phyloP scores from a whole-genome alignment of 2,329 filamentous ascomycete species.

The Fonsecaea nubica region DNA sequence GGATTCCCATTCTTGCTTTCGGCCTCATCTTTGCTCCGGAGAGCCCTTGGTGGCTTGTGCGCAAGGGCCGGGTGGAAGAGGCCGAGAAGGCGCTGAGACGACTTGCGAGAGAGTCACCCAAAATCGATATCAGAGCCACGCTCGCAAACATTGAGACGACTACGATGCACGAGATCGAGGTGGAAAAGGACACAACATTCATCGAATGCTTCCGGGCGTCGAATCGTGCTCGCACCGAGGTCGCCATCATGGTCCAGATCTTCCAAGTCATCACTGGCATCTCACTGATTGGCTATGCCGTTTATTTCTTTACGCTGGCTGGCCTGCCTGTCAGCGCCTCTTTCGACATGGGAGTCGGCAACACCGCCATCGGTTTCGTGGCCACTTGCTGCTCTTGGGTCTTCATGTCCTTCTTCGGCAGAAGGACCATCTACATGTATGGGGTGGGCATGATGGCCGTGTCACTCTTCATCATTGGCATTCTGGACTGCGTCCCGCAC shows the following conservation, averaged over 20 bases:
- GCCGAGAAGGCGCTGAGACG: constrained; percentile 50
- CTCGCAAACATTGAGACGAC: constrained; percentile 50
- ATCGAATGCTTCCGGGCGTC: constrained; percentile 82
- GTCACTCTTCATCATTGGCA: constrained; percentile 44
- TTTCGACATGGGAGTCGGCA: constrained; percentile 57
- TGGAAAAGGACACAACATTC: constrained; percentile 59
- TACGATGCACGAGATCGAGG: constrained; percentile 58
- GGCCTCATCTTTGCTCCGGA: constrained; percentile 51
- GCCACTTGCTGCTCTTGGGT: constrained; percentile 60
- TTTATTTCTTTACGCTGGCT: constrained; percentile 59
- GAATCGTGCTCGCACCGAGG: constrained; percentile 80
- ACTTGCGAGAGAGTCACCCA: constrained; percentile 51
- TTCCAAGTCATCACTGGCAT: constrained; percentile 59
- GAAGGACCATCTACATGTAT: constrained; percentile 41
- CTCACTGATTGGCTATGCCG: constrained; percentile 63
- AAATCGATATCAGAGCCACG: constrained; percentile 37
- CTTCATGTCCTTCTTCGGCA: constrained; percentile 65
- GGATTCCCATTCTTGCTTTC: constrained; percentile 53
- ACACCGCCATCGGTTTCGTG: constrained; percentile 52
- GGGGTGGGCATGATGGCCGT: constrained; percentile 64
- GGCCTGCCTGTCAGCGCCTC: constrained; percentile 46
- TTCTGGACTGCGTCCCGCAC: constrained; percentile 43
- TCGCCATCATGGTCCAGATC: constrained; percentile 68
- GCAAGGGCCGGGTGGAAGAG: constrained; percentile 45
- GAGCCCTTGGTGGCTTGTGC: constrained; percentile 49